phyloP scores from a whole-genome alignment of 2,329 filamentous ascomycete genomes.

The Cordyceps javanica region DNA sequence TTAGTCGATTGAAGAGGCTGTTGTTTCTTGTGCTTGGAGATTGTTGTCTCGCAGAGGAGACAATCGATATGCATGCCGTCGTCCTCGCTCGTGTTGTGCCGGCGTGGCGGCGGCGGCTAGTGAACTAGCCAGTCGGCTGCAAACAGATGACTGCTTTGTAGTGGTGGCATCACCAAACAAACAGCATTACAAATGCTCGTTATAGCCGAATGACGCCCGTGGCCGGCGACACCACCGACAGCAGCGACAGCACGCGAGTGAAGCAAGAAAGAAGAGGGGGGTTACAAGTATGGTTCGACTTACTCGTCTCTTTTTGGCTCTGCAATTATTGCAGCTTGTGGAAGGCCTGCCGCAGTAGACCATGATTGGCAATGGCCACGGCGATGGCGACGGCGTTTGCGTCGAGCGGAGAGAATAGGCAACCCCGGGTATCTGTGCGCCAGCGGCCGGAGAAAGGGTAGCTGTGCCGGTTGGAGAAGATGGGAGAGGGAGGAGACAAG shows the following conservation, averaged over 20 bases:
- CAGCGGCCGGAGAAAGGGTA: neutral
- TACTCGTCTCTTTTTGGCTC: slow-evolving; percentile 13
- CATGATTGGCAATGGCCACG: slow-evolving; percentile 8
- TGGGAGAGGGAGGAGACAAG: neutral
- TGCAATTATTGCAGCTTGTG: slow-evolving; percentile 13
- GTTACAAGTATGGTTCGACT: neutral
- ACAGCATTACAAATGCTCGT: neutral
- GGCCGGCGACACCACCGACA: neutral
- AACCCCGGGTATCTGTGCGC: slow-evolving; percentile 3
- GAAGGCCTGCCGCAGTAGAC: slow-evolving; percentile 13
- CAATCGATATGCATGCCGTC: too few species aligned
- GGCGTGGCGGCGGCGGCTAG: too few species aligned
- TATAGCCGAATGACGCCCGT: neutral
- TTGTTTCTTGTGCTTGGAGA: neutral
- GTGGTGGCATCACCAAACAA: too few species aligned
- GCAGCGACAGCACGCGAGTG: neutral
- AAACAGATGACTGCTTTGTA: too few species aligned
- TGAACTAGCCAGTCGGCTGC: too few species aligned
- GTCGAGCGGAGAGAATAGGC: neutral
- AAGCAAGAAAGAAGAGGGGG: neutral
- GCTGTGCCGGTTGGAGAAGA: neutral
- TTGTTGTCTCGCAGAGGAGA: too few species aligned
- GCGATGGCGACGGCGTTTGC: neutral
- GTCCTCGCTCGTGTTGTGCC: neutral
- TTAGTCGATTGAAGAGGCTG: neutral